Conservation (phyloP, 73 alveolate species). For the Paramecium caudatum region DNA sequence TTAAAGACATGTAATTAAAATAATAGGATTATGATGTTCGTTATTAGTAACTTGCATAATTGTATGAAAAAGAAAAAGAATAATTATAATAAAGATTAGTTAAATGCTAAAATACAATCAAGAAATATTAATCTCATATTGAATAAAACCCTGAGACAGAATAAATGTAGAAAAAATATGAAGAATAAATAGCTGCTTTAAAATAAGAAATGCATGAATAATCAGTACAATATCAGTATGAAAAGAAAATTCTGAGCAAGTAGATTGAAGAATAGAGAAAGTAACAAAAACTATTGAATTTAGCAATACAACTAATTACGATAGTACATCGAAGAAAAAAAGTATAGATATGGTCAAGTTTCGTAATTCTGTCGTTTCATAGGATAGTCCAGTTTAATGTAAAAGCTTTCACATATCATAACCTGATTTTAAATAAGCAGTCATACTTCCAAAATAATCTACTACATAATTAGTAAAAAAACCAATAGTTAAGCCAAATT, state of each 20-base stretch:
- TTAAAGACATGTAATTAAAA: constrained; percentile 20
- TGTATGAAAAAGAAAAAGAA: constrained; percentile 62
- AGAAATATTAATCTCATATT: constrained; percentile 61
- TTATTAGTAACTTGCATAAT: constrained; percentile 29
- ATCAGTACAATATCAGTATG: constrained; percentile 38
- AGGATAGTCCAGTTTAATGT: constrained; percentile 63
- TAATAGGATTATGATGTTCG: constrained; percentile 48
- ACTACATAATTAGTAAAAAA: neutral
- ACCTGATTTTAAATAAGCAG: constrained; percentile 25
- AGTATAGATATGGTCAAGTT: neutral
- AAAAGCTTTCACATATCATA: constrained; percentile 41
- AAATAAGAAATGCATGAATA: constrained; percentile 58
- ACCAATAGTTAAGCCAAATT: neutral
- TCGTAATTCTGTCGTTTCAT: constrained; percentile 11
- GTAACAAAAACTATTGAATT: too few relatives aligned
- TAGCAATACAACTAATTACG: constrained; percentile 12
- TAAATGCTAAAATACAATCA: constrained; percentile 49
- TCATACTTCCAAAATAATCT: neutral
- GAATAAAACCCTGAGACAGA: constrained; percentile 19
- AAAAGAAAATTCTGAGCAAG: constrained; percentile 22
- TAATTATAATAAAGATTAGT: constrained; percentile 25
- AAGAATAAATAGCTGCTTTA: constrained; percentile 24
- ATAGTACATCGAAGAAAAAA: constrained; percentile 52
- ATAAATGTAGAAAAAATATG: constrained; percentile 25
- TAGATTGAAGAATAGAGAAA: constrained; percentile 7